Percentiles rank a stretch among this genome's conserved stretches.
These are phyloP conservation scores for Arachnopeziza araneosa DNA, from an alignment of 2,329 filamentous ascomycete genomes.

Conservation along the genomic window DNA sequence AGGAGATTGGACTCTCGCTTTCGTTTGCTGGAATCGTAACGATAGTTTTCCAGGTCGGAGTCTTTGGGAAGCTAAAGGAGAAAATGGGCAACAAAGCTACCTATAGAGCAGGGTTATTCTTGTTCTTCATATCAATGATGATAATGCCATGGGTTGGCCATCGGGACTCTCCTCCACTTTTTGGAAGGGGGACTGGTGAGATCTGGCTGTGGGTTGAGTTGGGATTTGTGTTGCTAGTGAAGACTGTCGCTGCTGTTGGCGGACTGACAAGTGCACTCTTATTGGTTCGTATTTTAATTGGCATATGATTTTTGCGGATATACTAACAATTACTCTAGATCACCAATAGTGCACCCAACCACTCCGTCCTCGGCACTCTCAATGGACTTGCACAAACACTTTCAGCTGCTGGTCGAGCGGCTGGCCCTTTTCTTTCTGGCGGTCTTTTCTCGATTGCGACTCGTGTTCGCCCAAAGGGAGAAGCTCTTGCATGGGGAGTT, in stretches of 20 bases:
- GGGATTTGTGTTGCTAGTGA: constrained; percentile 74
- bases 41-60: constrained; percentile 81
- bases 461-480: constrained; percentile 70
- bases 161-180: constrained; percentile 49
- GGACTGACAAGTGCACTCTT: constrained; percentile 86
- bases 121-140: constrained; percentile 76
- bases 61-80: constrained; percentile 74
- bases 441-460: constrained; percentile 74
- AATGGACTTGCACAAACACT: constrained; percentile 94
- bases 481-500: constrained; percentile 77
- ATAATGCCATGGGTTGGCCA: constrained; percentile 90
- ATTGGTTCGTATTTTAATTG: constrained; percentile 53
- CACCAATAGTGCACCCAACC: constrained; percentile 85
- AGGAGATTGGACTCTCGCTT: constrained; percentile 78
- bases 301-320: neutral
- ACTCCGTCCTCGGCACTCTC: constrained; percentile 79
- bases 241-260: constrained; percentile 87
- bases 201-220: constrained; percentile 74
- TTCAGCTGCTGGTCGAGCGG: constrained; percentile 80
- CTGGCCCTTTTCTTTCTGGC: constrained; percentile 84
- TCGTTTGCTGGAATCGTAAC: constrained; percentile 80
- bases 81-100: constrained; percentile 80
- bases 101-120: constrained; percentile 72
- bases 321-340: constrained; percentile 49
- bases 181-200: constrained; percentile 57